phyloP scores from a whole-genome alignment of 164 flowering plant genomes.

The Vitis amurensis region DNA sequence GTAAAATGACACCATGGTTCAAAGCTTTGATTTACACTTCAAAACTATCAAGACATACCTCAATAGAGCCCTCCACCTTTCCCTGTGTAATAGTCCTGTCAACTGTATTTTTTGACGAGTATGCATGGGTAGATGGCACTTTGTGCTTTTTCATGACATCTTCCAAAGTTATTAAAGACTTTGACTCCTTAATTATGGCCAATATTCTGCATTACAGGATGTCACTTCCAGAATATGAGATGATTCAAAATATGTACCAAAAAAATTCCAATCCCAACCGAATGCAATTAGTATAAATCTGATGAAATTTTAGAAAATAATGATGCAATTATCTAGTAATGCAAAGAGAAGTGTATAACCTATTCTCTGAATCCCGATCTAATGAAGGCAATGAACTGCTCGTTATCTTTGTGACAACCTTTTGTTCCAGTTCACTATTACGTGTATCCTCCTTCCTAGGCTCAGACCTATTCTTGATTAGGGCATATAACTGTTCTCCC shows the following conservation, averaged over 20 bases:
- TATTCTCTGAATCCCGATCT: conserved; percentile 47
- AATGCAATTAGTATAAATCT: not conserved
- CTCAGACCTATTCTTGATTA: conserved; percentile 12
- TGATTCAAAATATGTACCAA: too few relatives aligned
- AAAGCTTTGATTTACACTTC: not conserved
- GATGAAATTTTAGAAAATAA: too few relatives aligned
- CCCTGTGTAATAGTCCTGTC: conserved; percentile 66
- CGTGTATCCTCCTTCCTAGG: conserved; percentile 14
- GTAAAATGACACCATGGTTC: not conserved
- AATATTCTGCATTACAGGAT: conserved; percentile 47
- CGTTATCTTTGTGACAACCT: conserved; percentile 23
- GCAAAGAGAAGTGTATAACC: conserved; percentile 33
- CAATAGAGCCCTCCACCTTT: conserved; percentile 70
- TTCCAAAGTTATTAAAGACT: conserved; percentile 48
- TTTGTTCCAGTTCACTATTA: conserved; percentile 8
- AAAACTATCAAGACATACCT: conserved; percentile 41
- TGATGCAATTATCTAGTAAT: not conserved
- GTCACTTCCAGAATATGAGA: too few relatives aligned
- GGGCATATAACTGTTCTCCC: conserved; percentile 19
- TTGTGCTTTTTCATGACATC: conserved; percentile 43
- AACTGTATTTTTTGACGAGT: conserved; percentile 29
- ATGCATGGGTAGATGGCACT: conserved; percentile 49
- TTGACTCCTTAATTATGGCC: conserved; percentile 40
- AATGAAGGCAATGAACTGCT: conserved; percentile 21
- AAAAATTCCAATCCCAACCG: not conserved